A percentile compares a stretch with the other conserved stretches of the same genome.
Evolutionary conservation across 2,329 filamentous ascomycete species (phyloP).

Genomic region (Penicillium sp.): DNA sequence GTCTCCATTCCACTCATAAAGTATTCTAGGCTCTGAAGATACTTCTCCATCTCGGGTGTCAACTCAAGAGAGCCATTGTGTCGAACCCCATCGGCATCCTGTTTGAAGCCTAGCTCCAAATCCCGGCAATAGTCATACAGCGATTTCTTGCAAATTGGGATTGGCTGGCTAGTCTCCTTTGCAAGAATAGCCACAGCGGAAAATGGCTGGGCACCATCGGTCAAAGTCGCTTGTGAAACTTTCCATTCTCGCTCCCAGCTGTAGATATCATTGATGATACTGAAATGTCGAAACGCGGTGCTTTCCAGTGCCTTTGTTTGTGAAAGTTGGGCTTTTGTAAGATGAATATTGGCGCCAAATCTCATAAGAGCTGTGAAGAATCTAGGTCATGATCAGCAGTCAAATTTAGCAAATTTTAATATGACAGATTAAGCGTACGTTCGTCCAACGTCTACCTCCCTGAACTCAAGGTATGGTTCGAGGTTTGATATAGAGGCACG

Average conservation of each 20-base stretch:
- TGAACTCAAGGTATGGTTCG: constrained; percentile 16
- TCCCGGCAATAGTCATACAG: constrained; percentile 22
- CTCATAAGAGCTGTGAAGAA: constrained; percentile 21
- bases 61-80: neutral
- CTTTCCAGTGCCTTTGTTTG: constrained; percentile 13
- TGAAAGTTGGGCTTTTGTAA: constrained; percentile 6
- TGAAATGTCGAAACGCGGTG: constrained; percentile 17
- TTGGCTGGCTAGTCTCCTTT: constrained; percentile 17
- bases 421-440: constrained; percentile 6
- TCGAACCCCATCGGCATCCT: constrained; percentile 4
- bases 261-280: constrained; percentile 22
- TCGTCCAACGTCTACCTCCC: constrained; percentile 18
- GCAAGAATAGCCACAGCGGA: constrained; percentile 19
- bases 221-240: constrained; percentile 8
- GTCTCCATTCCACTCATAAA: constrained; percentile 22
- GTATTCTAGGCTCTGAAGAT: constrained; percentile 18
- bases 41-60: constrained; percentile 14
- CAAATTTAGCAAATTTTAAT: neutral
- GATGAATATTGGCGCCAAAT: constrained; percentile 17
- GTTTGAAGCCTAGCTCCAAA: constrained; percentile 14
- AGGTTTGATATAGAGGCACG: constrained; percentile 13
- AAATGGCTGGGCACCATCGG: constrained; percentile 18
- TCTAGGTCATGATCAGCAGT: constrained; percentile 2
- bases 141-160: constrained; percentile 18
- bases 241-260: constrained; percentile 25